Evolutionary conservation across 495 filamentous ascomycete species (phyloP), one percentile per base, ranked within the genome.

Genomic region (Sporormia fimetaria): DNA sequence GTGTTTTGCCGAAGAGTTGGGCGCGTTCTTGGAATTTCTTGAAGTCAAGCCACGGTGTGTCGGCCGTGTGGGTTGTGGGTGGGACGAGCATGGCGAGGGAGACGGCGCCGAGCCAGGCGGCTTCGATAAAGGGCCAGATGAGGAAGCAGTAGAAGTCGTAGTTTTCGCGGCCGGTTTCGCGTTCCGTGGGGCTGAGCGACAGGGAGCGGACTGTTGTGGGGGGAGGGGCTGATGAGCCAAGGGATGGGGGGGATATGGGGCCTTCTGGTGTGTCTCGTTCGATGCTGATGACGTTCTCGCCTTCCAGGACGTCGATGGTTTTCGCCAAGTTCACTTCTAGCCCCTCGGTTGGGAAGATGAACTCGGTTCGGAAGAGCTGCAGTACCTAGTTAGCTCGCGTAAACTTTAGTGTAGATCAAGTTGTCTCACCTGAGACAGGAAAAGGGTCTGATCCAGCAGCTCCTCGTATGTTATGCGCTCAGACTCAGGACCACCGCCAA

Each of bases 101-200:
- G 0, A 95, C 78, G 0, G 84, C 79, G 5, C 83, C 87, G 10
- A 96, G 74, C 90, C 90, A 98, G 32, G 68, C 75, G 0, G 85
- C 80, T 57, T 98, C 90, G 40, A 95, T 86, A 52, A 96, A 96
- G 0, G 90, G 90, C 90, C 90, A 96, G 47, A 96, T 85, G 15
- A 96, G 62, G 68, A 95, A 96, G 61, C 87, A 94, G 62, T 98
- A 95, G 60, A 96, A 98, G 54, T 96, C 90, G 56, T 79, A 96
- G 54, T 94, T 94, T 56, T 96, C 88, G 16, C 88, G 67, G 2
- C 88, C 90, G 24, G 70, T 75, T 2, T 67, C 64, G 15, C 87
- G 70, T 59, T 98, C 88, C 1, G 68, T 57, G 11, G 80, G 74
- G 6, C 78, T 76, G n/a, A 96, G 66, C 11, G 81, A 83, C 8